Conservation (phyloP, 805 yeast species). For the Myxozyma lipomycoides region DNA sequence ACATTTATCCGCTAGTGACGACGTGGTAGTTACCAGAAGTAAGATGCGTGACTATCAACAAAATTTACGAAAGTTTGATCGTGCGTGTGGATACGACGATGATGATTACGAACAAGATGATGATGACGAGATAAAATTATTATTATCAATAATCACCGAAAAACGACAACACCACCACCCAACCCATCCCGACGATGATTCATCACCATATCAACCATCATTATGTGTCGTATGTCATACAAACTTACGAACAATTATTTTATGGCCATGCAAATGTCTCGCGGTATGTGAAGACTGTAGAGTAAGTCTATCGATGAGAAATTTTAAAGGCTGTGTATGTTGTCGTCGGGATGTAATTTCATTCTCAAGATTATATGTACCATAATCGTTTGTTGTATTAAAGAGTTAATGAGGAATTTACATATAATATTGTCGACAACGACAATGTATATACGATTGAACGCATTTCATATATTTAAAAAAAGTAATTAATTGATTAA, state of each 20-base stretch:
- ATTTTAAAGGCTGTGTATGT: conserved; percentile 76
- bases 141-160: conserved; percentile 16
- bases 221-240: conserved; percentile 77
- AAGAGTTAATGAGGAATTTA: not conserved
- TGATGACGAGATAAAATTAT: conserved; percentile 12
- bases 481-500: no score
- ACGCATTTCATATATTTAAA: no score
- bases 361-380: conserved; percentile 56
- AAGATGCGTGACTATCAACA: conserved; percentile 9
- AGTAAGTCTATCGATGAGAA: conserved; percentile 63
- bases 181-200: conserved; percentile 10
- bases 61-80: conserved; percentile 13
- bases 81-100: conserved; percentile 37
- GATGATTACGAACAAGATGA: conserved; percentile 31
- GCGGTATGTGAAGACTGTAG: conserved; percentile 86
- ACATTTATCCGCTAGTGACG: conserved; percentile 19
- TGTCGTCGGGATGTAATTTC: conserved; percentile 73
- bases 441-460: no score
- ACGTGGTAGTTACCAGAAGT: conserved; percentile 20
- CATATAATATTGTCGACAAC: no score
- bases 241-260: conserved; percentile 66
- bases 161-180: conserved; percentile 3
- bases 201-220: conserved; percentile 11
- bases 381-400: conserved; percentile 32
- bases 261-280: conserved; percentile 93